phyloP scores from a whole-genome alignment of 2,329 filamentous ascomycete genomes.

The Talaromyces sp. region DNA sequence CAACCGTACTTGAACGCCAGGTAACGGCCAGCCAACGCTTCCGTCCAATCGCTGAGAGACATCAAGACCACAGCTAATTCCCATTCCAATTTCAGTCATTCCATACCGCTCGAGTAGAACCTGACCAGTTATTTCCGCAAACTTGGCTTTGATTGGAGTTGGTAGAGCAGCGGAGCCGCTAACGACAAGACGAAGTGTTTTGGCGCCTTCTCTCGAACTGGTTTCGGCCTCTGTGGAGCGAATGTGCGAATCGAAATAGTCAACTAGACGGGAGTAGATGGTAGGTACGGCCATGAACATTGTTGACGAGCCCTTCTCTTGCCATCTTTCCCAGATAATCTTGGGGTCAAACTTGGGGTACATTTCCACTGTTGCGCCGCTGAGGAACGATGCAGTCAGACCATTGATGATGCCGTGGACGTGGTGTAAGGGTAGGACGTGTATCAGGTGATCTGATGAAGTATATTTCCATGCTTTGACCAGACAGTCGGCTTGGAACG shows the following conservation, averaged over 20 bases:
- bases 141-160: conserved; percentile 38
- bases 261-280: conserved; percentile 46
- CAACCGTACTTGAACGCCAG: conserved; percentile 45
- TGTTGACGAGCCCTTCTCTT: conserved; percentile 34
- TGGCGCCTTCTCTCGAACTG: conserved; percentile 29
- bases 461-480: conserved; percentile 39
- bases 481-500: conserved; percentile 27
- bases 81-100: conserved; percentile 49
- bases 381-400: conserved; percentile 44
- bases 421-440: conserved; percentile 49
- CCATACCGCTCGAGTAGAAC: conserved; percentile 47
- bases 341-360: conserved; percentile 39
- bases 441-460: conserved; percentile 43
- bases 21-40: conserved; percentile 46
- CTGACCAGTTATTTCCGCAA: conserved; percentile 38
- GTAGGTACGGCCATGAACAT: conserved; percentile 51
- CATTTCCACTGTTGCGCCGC: conserved; percentile 47
- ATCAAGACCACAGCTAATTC: conserved; percentile 42
- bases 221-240: conserved; percentile 31
- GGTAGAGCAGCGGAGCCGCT: conserved; percentile 42
- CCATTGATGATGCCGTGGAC: conserved; percentile 49
- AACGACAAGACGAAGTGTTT: conserved; percentile 35
- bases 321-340: conserved; percentile 46
- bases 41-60: conserved; percentile 41
- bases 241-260: conserved; percentile 41